Conservation (phyloP, 805 yeast genomes). For the Yarrowia alimentaria region DNA sequence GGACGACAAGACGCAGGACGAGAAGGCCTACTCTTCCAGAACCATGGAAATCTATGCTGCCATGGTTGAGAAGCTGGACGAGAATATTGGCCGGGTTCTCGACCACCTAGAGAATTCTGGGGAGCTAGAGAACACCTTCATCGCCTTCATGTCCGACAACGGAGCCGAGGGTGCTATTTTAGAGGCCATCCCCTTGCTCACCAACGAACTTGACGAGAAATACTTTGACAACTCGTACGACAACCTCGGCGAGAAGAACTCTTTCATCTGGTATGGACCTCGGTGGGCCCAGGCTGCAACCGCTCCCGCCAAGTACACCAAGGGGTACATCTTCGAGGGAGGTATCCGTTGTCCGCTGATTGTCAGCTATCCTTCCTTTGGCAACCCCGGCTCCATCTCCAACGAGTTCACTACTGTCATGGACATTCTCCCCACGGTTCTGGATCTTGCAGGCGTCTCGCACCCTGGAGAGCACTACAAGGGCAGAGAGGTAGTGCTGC, state of each 20-base stretch:
- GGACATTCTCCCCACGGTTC: constrained; percentile 58
- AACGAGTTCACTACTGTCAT: constrained; percentile 53
- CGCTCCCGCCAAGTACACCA: constrained; percentile 55
- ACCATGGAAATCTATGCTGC: constrained; percentile 61
- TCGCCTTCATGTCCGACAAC: constrained; percentile 59
- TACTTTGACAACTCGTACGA: constrained; percentile 46
- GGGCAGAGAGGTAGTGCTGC: constrained; percentile 46
- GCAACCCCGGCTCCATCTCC: constrained; percentile 34
- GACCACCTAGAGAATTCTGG: constrained; percentile 44
- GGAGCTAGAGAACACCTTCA: constrained; percentile 54
- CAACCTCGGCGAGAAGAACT: constrained; percentile 49
- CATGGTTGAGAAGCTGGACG: constrained; percentile 57
- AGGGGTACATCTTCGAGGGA: constrained; percentile 59
- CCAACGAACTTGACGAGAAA: constrained; percentile 37
- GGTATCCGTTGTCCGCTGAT: constrained; percentile 59
- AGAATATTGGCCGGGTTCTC: constrained; percentile 50
- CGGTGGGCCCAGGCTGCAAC: constrained; percentile 67
- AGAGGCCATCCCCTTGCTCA: constrained; percentile 53
- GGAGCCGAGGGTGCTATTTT: constrained; percentile 63
- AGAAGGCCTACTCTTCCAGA: constrained; percentile 43
- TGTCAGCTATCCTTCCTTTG: constrained; percentile 45
- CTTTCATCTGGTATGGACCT: constrained; percentile 53
- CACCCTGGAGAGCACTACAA: constrained; percentile 36
- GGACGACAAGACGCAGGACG: constrained; percentile 45
- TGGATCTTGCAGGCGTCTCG: constrained; percentile 49